These are phyloP conservation scores for Dactylellina sp. DNA, from an alignment of 2,329 filamentous ascomycete genomes.

Conservation along the genomic window DNA sequence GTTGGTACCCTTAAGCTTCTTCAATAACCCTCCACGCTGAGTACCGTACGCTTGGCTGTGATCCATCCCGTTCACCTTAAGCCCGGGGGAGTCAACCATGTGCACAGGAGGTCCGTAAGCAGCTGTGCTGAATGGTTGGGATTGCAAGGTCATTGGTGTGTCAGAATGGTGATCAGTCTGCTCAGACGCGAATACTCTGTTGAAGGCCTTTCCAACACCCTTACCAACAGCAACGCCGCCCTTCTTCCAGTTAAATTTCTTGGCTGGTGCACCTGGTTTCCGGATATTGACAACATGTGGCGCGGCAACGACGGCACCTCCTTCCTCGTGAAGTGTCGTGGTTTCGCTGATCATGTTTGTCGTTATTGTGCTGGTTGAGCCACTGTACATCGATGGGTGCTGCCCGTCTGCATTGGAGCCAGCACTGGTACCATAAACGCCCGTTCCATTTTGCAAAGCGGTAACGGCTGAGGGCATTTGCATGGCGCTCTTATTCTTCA, in stretches of 20 bases:
- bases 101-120: conserved; percentile 52
- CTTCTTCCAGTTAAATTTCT: conserved; percentile 99
- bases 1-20: conserved; percentile 46
- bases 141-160: conserved; percentile 64
- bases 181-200: conserved; percentile 82
- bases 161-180: conserved; percentile 76
- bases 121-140: conserved; percentile 49
- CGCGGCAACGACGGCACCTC: conserved; percentile 74
- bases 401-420: conserved; percentile 63
- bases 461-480: conserved; percentile 73
- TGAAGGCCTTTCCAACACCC: conserved; percentile 92
- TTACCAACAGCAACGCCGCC: conserved; percentile 93
- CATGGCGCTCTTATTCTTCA: conserved; percentile 74
- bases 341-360: conserved; percentile 60
- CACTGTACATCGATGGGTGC: conserved; percentile 8
- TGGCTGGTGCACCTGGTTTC: conserved; percentile 80
- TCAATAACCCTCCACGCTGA: conserved; percentile 48
- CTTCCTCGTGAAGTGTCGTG: conserved; percentile 72
- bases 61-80: conserved; percentile 58
- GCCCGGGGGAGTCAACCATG: conserved; percentile 60
- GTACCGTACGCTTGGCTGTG: conserved; percentile 46
- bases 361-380: conserved; percentile 60
- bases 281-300: conserved; percentile 96
- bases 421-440: conserved; percentile 31
- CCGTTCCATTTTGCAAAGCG: conserved; percentile 67